phyloP scores from a whole-genome alignment of 2,329 filamentous ascomycete species.

The Bertia moriformis region DNA sequence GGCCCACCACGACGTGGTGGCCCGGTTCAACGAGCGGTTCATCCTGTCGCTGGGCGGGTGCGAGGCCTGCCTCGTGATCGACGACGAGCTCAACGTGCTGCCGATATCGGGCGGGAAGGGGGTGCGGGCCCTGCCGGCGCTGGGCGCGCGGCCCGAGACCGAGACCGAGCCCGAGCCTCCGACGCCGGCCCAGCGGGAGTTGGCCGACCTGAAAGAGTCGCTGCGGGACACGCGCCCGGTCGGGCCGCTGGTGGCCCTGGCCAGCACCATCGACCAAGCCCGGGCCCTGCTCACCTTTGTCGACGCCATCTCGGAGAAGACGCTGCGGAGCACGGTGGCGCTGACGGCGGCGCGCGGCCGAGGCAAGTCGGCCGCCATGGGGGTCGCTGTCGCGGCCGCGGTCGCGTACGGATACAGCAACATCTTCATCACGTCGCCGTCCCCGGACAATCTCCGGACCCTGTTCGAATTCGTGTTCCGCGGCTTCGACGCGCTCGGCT shows the following conservation, averaged over 20 bases:
- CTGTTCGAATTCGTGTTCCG: conserved; percentile 99
- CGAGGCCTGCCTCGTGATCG: conserved; percentile 84
- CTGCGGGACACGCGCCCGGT: conserved; percentile 75
- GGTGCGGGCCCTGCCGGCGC: conserved; percentile 68
- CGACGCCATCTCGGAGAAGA: conserved; percentile 93
- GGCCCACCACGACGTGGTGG: conserved; percentile 85
- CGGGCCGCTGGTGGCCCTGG: conserved; percentile 68
- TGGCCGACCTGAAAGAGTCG: conserved; percentile 76
- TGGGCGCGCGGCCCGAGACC: too few species aligned
- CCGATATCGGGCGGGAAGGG: conserved; percentile 92
- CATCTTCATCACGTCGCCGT: conserved; percentile 96
- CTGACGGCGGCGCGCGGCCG: conserved; percentile 90
- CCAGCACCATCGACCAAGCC: conserved; percentile 85
- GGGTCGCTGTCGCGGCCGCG: conserved; percentile 84
- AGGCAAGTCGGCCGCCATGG: conserved; percentile 94
- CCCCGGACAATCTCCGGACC: conserved; percentile 95
- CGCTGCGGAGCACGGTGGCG: conserved; percentile 79
- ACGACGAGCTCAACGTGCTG: conserved; percentile 93
- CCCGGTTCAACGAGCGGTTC: conserved; percentile 94
- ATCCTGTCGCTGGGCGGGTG: conserved; percentile 91
- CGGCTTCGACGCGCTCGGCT: conserved; percentile 85
- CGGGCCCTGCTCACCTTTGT: conserved; percentile 92
- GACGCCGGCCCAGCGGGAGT: conserved; percentile 57
- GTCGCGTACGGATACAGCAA: conserved; percentile 96
- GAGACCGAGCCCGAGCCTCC: conserved; percentile 66